phyloP scores from a whole-genome alignment of 768 basidiomycete genomes.

The Mycena vitilis region DNA sequence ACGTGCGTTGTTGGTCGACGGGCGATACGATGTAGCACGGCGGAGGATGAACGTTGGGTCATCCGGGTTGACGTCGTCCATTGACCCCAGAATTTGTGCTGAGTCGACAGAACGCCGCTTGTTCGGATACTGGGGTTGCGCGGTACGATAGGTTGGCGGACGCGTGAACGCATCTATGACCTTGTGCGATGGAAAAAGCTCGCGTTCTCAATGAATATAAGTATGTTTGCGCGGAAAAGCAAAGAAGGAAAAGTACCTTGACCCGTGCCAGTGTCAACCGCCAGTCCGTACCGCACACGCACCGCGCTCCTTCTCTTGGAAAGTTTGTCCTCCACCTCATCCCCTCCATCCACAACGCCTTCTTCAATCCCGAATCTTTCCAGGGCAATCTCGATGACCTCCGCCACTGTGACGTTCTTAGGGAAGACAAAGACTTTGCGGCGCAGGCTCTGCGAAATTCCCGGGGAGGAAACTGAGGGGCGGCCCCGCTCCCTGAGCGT shows the following conservation, averaged over 20 bases:
- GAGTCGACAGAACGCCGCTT: conserved; percentile 93
- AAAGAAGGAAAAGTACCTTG: conserved; percentile 65
- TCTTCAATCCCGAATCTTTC: conserved; percentile 96
- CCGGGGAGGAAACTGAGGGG: conserved; percentile 57
- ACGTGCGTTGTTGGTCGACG: conserved; percentile 64
- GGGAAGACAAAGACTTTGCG: conserved; percentile 92
- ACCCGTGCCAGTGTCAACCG: conserved; percentile 62
- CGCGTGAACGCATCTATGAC: conserved; percentile 85
- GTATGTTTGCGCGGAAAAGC: neutral
- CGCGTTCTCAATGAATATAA: conserved; percentile 66
- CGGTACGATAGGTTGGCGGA: conserved; percentile 76
- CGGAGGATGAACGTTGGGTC: conserved; percentile 94
- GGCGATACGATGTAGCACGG: conserved; percentile 80
- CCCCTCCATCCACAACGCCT: conserved; percentile 98
- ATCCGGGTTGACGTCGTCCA: conserved; percentile 80
- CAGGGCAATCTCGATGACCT: conserved; percentile 92
- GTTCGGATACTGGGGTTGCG: conserved; percentile 67
- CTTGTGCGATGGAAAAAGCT: conserved; percentile 83
- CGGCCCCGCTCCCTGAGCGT: conserved; percentile 69
- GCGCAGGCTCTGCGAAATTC: conserved; percentile 69
- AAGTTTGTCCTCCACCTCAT: conserved; percentile 95
- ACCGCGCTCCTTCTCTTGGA: conserved; percentile 81
- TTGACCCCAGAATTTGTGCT: conserved; percentile 71
- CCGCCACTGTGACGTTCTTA: conserved; percentile 94
- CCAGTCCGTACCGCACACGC: conserved; percentile 87